phyloP scores from a whole-genome alignment of 2,329 filamentous ascomycete genomes.

The Aspergillus felis region DNA sequence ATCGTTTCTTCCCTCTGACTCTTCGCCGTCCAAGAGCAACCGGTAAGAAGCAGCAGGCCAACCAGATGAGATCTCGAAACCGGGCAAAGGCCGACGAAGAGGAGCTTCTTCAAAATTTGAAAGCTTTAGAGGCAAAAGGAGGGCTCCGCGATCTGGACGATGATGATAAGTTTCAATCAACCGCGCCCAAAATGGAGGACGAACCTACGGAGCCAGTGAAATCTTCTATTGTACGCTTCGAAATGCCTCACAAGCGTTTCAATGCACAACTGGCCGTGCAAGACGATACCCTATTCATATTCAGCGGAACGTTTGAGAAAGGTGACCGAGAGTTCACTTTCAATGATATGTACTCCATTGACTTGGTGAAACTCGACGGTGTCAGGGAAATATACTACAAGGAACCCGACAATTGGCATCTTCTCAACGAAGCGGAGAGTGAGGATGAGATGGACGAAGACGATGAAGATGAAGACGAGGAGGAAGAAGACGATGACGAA shows the following conservation, averaged over 20 bases:
- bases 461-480: constrained; percentile 40
- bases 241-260: constrained; percentile 86
- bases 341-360: constrained; percentile 88
- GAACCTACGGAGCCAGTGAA: constrained; percentile 50
- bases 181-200: constrained; percentile 52
- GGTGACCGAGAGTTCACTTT: constrained; percentile 94
- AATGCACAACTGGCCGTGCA: constrained; percentile 89
- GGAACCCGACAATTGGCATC: constrained; percentile 80
- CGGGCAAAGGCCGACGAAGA: constrained; percentile 87
- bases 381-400: constrained; percentile 86
- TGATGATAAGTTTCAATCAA: constrained; percentile 35
- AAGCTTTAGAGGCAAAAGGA: constrained; percentile 73
- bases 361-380: constrained; percentile 91
- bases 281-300: constrained; percentile 88
- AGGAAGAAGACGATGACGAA: constrained; percentile 43
- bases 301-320: constrained; percentile 92
- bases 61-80: constrained; percentile 51
- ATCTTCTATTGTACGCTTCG: constrained; percentile 65
- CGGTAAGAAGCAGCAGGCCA: constrained; percentile 55
- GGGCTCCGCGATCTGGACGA: constrained; percentile 55
- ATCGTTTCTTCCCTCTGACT: constrained; percentile 82
- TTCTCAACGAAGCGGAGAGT: constrained; percentile 57
- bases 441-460: constrained; percentile 52
- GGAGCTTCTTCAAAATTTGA: constrained; percentile 80
- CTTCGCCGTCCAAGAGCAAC: constrained; percentile 70